Base-by-base conservation (phyloP, 2,329 filamentous ascomycete species). In the Colletotrichum liriopes region DNA sequence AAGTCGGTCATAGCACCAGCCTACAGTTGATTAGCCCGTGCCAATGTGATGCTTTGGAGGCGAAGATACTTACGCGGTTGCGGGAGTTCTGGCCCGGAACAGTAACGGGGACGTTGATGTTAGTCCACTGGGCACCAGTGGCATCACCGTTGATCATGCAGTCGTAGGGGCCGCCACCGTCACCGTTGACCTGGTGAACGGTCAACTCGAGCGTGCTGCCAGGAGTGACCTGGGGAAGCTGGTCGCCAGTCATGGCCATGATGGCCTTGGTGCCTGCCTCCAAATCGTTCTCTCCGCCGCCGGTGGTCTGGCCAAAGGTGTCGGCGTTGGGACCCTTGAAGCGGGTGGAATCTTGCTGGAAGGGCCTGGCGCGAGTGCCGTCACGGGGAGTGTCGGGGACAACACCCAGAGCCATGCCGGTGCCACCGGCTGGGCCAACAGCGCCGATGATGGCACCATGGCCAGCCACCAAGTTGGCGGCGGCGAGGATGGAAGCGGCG, bases 261-360 rank as follows among this genome's bases (percentile, higher is more conserved):
- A 92, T 89, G 59, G 85, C 82, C 54, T 83, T 78, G 65, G 90
- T 91, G 74, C 89, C 90, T 37, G 84, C 77, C 79, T 91, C 84
- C 75, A 90, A 77, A 65, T 89, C 80, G 82, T 92, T 92, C 81
- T 81, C 80, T 67, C 90, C 90, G 67, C 78, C 85, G 29, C 80
- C 86, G 66, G 91, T 78, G 20, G 90, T 92, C 84, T 91, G 87
- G 73, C 90, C 89, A 75, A 90, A 84, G 29, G 85, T 85, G 47
- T 85, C 85, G 16, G 85, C 87, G 18, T 84, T 79, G 55, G 81
- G 82, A 47, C 88, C 88, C 62, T 83, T 82, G 86, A 92, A 92
- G 71, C 89, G 88, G 61, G 90, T 93, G 58, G 86, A 85, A 75
- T 92, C 91, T 73, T 87, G 86, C 82, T 93, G 90, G 84, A 91